A percentile compares a stretch with the other conserved stretches of the same genome.
phyloP scores from a whole-genome alignment of 148 eudicot genomes.

The Fagopyrum esculentum region DNA sequence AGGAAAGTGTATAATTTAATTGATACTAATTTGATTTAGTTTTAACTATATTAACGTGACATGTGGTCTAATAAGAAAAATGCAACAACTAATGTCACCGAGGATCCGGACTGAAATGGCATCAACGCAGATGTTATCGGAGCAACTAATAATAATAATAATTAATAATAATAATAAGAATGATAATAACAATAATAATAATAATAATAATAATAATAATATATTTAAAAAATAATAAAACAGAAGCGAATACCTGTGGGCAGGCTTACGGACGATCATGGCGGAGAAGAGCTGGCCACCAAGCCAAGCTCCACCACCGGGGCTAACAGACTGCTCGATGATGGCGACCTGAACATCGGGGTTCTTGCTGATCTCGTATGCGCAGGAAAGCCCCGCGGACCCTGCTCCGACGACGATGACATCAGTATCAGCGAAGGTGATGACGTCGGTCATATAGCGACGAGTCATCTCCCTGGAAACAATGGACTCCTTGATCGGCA shows the following conservation, averaged over 20 bases:
- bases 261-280: constrained; percentile 95
- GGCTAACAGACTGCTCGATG: constrained; percentile 92
- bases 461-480: constrained; percentile 92
- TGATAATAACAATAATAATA: no score
- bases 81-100: no score
- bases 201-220: no score
- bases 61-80: no score
- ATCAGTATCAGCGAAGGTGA: constrained; percentile 85
- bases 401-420: constrained; percentile 91
- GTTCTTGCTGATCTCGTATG: constrained; percentile 86
- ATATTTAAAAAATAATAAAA: no score
- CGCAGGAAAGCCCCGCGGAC: constrained; percentile 91
- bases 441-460: constrained; percentile 91
- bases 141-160: no score
- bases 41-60: no score
- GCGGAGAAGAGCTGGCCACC: constrained; percentile 94
- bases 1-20: no score
- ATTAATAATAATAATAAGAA: no score
- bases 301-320: constrained; percentile 98
- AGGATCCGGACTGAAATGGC: no score
- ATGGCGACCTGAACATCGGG: constrained; percentile 71
- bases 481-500: constrained; percentile 82
- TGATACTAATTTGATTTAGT: no score
- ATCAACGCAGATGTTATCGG: no score
- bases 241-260: constrained; percentile 40